A percentile compares a stretch with the other conserved stretches of the same genome.
phyloP scores from a whole-genome alignment of 805 yeast species.

The Cyberlindnera xylosilytica region DNA sequence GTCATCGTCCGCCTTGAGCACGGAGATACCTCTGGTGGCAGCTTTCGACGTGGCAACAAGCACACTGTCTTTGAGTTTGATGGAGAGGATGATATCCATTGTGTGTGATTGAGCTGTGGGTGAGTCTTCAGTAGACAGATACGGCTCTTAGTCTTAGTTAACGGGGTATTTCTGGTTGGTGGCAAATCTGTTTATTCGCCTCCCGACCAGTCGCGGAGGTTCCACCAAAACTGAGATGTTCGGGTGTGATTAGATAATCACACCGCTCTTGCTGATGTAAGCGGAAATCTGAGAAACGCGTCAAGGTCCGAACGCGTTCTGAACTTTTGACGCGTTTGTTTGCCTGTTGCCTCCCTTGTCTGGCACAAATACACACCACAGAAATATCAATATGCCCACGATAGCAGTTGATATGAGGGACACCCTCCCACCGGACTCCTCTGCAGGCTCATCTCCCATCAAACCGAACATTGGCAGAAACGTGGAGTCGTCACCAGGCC shows the following conservation, averaged over 20 bases:
- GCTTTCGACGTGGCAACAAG: constrained; percentile 94
- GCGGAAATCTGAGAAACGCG: no score
- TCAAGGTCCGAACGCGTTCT: no score
- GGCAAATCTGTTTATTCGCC: constrained; percentile 6
- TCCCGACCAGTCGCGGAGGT: constrained; percentile 3
- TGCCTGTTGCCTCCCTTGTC: no score
- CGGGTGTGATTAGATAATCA: constrained; percentile 3
- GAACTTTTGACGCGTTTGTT: no score
- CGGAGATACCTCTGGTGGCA: constrained; percentile 84
- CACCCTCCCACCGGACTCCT: constrained; percentile 15
- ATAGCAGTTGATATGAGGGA: constrained; percentile 14
- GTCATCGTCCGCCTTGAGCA: constrained; percentile 74
- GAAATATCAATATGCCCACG: constrained; percentile 19
- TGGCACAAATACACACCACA: not conserved
- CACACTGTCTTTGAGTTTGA: constrained; percentile 76
- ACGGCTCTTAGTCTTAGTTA: no score
- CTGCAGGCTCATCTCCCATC: constrained; percentile 25
- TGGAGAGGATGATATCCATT: constrained; percentile 92
- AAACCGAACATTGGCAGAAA: constrained; percentile 20
- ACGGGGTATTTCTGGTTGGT: no score
- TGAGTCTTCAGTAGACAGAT: not conserved
- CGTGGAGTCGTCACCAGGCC: constrained; percentile 21
- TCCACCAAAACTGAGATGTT: no score
- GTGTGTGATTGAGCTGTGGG: not conserved
- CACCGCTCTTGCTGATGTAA: no score